phyloP scores from a whole-genome alignment of 179 eudicot species.

The Nepenthes alata region DNA sequence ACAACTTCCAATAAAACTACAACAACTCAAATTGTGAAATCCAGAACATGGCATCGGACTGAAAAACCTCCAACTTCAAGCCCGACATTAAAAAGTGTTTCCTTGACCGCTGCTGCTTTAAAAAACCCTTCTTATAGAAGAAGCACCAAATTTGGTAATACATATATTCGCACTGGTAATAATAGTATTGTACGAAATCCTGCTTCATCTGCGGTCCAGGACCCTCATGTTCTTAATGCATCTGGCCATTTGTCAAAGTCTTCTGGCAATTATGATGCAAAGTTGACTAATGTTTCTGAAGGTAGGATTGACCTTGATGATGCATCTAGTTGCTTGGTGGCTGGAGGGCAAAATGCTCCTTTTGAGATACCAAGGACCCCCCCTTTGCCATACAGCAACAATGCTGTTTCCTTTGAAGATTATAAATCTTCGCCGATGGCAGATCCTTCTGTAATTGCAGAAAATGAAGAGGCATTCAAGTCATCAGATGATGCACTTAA shows the following conservation, averaged over 20 bases:
- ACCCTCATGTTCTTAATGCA: constrained; percentile 25
- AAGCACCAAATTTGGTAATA: constrained; percentile 21
- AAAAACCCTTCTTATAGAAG: constrained; percentile 21
- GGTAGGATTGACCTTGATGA: constrained; percentile 8
- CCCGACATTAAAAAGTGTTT: constrained; percentile 20
- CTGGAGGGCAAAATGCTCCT: constrained; percentile 21
- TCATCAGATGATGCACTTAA: constrained; percentile 20
- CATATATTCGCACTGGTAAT: constrained; percentile 76
- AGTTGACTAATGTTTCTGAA: constrained; percentile 15
- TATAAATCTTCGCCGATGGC: constrained; percentile 20
- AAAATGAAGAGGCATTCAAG: constrained; percentile 16
- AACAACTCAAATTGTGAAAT: constrained; percentile 27
- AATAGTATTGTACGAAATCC: constrained; percentile 65
- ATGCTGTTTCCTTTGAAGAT: constrained; percentile 13
- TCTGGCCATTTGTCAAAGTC: constrained; percentile 24
- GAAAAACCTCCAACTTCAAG: constrained; percentile 23
- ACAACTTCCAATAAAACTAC: constrained; percentile 19
- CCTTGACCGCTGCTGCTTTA: constrained; percentile 17
- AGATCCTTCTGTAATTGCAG: constrained; percentile 20
- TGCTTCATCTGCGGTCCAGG: constrained; percentile 22
- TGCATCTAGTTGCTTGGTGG: constrained; percentile 16
- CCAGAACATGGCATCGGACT: constrained; percentile 77
- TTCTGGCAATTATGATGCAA: constrained; percentile 11
- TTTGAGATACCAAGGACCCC: constrained; percentile 42
- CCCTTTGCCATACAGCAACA: constrained; percentile 25